Evolutionary conservation across 2,329 filamentous ascomycete species (phyloP).

Genomic region (Talaromyces sp.): DNA sequence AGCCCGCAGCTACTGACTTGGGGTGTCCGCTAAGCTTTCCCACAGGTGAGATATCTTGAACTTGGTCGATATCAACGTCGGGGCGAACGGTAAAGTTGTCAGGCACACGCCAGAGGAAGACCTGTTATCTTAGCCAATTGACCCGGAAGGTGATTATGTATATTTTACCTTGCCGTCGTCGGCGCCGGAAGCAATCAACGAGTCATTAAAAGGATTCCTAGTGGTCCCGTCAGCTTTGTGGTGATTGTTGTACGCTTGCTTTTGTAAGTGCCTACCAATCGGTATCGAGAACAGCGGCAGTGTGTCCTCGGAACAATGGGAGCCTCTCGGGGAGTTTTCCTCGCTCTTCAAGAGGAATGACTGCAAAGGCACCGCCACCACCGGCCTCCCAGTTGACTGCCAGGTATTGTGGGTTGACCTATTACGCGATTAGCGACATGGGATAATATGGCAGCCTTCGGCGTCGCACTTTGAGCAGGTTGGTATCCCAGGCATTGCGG

Average conservation of each 20-base stretch:
- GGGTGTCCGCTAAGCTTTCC: constrained; percentile 82
- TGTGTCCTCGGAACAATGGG: constrained; percentile 93
- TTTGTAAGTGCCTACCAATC: constrained; percentile 67
- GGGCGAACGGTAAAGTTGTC: constrained; percentile 79
- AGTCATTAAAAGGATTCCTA: constrained; percentile 96
- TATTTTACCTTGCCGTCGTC: constrained; percentile 78
- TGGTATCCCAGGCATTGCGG: constrained; percentile 98
- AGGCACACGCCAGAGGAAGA: constrained; percentile 95
- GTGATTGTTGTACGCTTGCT: constrained; percentile 12
- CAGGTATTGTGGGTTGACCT: constrained; percentile 94
- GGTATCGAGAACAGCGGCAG: constrained; percentile 90
- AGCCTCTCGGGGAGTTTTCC: constrained; percentile 90
- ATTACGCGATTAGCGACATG: constrained; percentile 25
- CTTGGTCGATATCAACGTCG: constrained; percentile 71
- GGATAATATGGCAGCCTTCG: constrained; percentile 22
- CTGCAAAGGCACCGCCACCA: constrained; percentile 93
- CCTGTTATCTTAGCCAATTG: constrained; percentile 37
- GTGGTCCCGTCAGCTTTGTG: constrained; percentile 16
- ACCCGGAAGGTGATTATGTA: not conserved
- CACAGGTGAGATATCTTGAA: constrained; percentile 74
- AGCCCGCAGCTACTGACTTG: constrained; percentile 54
- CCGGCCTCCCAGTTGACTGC: constrained; percentile 98
- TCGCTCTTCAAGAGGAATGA: constrained; percentile 84
- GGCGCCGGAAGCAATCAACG: constrained; percentile 84
- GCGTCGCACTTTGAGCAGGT: constrained; percentile 80